A percentile compares a stretch with the other conserved stretches of the same genome.
Evolutionary conservation across 345 rosid genomes (phyloP).

Genomic region (Gossypioides kirkii): DNA sequence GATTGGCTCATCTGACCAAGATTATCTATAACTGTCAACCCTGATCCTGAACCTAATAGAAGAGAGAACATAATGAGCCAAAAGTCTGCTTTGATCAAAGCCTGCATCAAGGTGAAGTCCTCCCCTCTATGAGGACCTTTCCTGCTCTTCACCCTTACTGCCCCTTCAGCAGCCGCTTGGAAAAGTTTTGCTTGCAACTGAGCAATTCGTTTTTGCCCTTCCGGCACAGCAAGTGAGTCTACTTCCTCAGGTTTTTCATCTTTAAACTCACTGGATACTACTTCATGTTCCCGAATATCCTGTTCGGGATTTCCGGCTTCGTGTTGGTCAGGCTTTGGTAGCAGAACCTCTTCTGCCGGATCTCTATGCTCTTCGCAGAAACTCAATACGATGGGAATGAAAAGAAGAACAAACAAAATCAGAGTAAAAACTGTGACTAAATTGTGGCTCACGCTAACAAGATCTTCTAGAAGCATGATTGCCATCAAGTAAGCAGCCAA

Average conservation of each 20-base stretch:
- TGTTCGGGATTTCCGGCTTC: conserved; percentile 42
- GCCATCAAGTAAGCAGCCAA: conserved; percentile 86
- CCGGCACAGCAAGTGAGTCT: conserved; percentile 51
- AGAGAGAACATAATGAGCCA: conserved; percentile 89
- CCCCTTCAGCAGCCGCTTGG: background rate
- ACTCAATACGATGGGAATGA: conserved; percentile 54
- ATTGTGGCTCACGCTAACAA: conserved; percentile 45
- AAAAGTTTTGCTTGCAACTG: too few relatives aligned
- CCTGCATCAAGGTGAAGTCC: conserved; percentile 84
- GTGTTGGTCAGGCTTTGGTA: conserved; percentile 36
- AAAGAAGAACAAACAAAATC: conserved; percentile 54
- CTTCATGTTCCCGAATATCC: conserved; percentile 39
- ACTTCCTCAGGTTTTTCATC: conserved; percentile 85
- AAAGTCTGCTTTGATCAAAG: conserved; percentile 81
- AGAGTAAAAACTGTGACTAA: conserved; percentile 44
- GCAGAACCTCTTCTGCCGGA: conserved; percentile 54
- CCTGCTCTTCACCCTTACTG: conserved; percentile 66
- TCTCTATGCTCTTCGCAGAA: conserved; percentile 37
- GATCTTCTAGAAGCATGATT: conserved; percentile 82
- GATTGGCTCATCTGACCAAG: conserved; percentile 97
- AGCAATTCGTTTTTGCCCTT: too few relatives aligned
- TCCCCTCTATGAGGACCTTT: conserved; percentile 87
- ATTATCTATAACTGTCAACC: conserved; percentile 90
- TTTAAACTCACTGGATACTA: conserved; percentile 81
- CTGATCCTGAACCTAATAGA: conserved; percentile 90